These are phyloP conservation scores for Rubus parviflorus DNA, from an alignment of 306 rosid genomes.

Conservation along the genomic window DNA sequence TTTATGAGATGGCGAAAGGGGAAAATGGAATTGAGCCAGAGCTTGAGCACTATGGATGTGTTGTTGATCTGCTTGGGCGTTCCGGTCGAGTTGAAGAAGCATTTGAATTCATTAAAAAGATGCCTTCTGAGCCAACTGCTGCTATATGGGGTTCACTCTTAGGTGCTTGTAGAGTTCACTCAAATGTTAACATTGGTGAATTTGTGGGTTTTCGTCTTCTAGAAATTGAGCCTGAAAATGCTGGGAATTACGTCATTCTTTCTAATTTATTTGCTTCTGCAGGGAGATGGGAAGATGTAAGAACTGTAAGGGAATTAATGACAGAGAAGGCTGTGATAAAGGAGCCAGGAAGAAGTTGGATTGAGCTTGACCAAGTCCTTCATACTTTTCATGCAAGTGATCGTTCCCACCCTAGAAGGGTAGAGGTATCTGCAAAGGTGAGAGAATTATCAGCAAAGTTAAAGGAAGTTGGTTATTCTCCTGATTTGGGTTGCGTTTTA, in stretches of 20 bases:
- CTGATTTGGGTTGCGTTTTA: constrained; percentile 75
- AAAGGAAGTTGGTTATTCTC: constrained; percentile 76
- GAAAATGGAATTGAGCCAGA: constrained; percentile 57
- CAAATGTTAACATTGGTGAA: constrained; percentile 61
- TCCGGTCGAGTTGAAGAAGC: constrained; percentile 71
- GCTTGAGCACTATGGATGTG: constrained; percentile 78
- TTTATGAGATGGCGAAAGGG: constrained; percentile 54
- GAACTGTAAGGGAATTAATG: constrained; percentile 66
- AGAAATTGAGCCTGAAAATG: constrained; percentile 76
- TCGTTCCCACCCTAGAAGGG: constrained; percentile 78
- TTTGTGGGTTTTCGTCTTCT: constrained; percentile 62
- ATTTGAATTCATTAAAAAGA: constrained; percentile 49
- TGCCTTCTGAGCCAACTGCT: constrained; percentile 71
- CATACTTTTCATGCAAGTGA: constrained; percentile 83
- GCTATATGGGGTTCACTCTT: constrained; percentile 86
- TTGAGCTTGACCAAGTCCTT: constrained; percentile 71
- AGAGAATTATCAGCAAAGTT: constrained; percentile 54
- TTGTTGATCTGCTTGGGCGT: constrained; percentile 89
- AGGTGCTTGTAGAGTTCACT: constrained; percentile 82
- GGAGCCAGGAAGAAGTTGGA: constrained; percentile 87
- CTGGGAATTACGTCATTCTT: constrained; percentile 83
- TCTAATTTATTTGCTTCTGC: constrained; percentile 82
- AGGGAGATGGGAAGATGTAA: constrained; percentile 88
- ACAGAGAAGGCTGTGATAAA: constrained; percentile 56
- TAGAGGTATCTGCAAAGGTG: constrained; percentile 66